Evolutionary conservation across 1,139 yeast genomes (phyloP), one percentile per base, ranked within the genome.

Genomic region (Zygoascus sp.): DNA sequence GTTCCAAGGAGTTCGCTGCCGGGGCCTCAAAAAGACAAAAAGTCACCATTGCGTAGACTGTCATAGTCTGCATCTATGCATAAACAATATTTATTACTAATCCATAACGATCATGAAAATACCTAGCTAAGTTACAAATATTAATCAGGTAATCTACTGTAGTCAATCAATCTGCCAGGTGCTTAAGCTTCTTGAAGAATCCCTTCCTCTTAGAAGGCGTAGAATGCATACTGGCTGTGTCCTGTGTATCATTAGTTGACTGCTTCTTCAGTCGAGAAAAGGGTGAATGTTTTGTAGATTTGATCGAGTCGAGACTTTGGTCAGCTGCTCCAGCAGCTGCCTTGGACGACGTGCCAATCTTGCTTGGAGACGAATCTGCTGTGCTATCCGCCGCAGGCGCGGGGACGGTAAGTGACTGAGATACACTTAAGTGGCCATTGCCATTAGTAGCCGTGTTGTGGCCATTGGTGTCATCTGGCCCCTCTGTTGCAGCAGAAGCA

Each of bases 1-100:
- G 50, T 15, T 25, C 45, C 19, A 45, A 50, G 22, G 48, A 46
- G 20, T 48, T 45, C 27, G 47, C 46, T n/a, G 45, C 40, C 16
- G 45, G 37, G 5, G 44, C 32, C 9, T 44, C 48, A 32, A 44
- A 42, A 16, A 25, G 51, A 21, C 43, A 45, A 20, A 42, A 45
- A 44, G 43, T 43, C 40, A 22, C 25, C 11, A 30, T 7, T 30
- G 34, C 34, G 7, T 30, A 30, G 34, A 25, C n/a, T 25, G n/a
- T n/a, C n/a, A 25, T 25, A 10, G n/a, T 4, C n/a, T 25, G n/a
- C n/a, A 25, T n/a, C 28, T 25, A n/a, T 25, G 28, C 28, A 25
- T 25, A 25, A 7, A 37, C 20, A 37, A 20, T 37, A 20, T 21
- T 37, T 37, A 37, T 37, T 37, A 13, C 20, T 37, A 20, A 4